Base-by-base conservation (phyloP, 2,329 filamentous ascomycete species). In the Septoria petroselini region DNA sequence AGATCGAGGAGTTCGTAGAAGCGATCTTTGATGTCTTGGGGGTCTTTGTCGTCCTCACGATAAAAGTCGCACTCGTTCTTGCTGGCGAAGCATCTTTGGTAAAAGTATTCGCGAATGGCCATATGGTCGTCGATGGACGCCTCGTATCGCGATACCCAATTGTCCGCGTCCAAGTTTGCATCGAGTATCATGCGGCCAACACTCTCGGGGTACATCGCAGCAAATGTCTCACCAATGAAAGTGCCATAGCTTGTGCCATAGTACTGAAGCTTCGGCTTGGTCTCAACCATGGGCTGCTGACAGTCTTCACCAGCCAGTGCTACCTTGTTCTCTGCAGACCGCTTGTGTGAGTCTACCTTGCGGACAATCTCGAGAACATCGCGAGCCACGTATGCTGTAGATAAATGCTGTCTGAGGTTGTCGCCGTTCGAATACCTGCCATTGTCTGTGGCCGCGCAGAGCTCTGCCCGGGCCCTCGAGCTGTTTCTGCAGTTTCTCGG, bases 161-260 rank as follows among this genome's bases (percentile, higher is more conserved):
- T 58, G 43, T 67, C 71, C 41, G 60, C 68, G 52, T 66, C 61
- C 2, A 65, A 55, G 39, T 72, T 70, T 6, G 50, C 50, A 21
- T 52, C 50, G 15, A 52, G 23, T 11, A 52, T 39, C 50, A 52
- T 52, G 3, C 50, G 44, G 12, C 44, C 50, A 7, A 52, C 44
- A 23, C 44, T 34, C 17, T 52, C 44, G 14, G 50, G 44, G 18
- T 48, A 48, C 50, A 43, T 43, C n/a, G 50, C 38, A 7, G 50
- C 50, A 34, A 52, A 48, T 2, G 40, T 35, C 19, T 52, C 37
- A n/a, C 50, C 50, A 3, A 52, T 37, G 35, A 52, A 52, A 3
- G 50, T 52, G 4, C 50, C 50, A 12, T 52, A 52, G 4, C 43
- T 48, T 8, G 75, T 68, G 1, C 74, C 74, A 58, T 53, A 55